Conservation (phyloP, 2,329 filamentous ascomycete genomes). For the Endoconidiophora polonica region DNA sequence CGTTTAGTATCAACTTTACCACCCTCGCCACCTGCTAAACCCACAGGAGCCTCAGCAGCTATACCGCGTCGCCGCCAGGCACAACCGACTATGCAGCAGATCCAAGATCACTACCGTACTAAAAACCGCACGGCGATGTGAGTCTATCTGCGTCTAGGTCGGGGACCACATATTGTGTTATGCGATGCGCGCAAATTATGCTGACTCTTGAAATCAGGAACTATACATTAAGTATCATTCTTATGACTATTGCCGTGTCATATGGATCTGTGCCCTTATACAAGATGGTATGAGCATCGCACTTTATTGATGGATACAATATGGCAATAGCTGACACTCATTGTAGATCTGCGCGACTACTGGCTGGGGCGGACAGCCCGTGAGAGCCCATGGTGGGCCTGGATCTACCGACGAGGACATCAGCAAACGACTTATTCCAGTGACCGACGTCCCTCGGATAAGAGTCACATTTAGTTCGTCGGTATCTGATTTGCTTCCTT, state of each 20-base stretch:
- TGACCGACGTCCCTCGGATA: slow-evolving; percentile 66
- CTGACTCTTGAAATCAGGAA: slow-evolving; percentile 29
- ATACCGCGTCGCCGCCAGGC: slow-evolving; percentile 17
- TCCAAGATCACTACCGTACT: slow-evolving; percentile 45
- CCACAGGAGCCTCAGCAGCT: slow-evolving; percentile 13
- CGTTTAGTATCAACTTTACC: slow-evolving; percentile 10
- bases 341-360: slow-evolving; percentile 63
- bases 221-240: slow-evolving; percentile 60
- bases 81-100: slow-evolving; percentile 38
- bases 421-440: slow-evolving; percentile 60
- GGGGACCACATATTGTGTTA: too few relatives aligned
- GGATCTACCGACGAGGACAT: slow-evolving; percentile 43
- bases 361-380: slow-evolving; percentile 83
- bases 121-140: slow-evolving; percentile 48
- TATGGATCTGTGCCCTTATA: slow-evolving; percentile 78
- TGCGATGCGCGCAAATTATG: background rate
- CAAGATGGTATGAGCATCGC: slow-evolving; percentile 49
- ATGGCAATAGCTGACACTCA: too few relatives aligned
- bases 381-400: slow-evolving; percentile 52
- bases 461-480: slow-evolving; percentile 93
- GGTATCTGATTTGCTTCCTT: slow-evolving; percentile 85
- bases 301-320: background rate
- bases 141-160: slow-evolving; percentile 5
- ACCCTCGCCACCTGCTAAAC: slow-evolving; percentile 13
- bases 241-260: slow-evolving; percentile 63